A percentile compares a stretch with the other conserved stretches of the same genome.
These are phyloP conservation scores for Lactarius akahatsu DNA, from an alignment of 768 basidiomycete genomes.

Conservation along the genomic window DNA sequence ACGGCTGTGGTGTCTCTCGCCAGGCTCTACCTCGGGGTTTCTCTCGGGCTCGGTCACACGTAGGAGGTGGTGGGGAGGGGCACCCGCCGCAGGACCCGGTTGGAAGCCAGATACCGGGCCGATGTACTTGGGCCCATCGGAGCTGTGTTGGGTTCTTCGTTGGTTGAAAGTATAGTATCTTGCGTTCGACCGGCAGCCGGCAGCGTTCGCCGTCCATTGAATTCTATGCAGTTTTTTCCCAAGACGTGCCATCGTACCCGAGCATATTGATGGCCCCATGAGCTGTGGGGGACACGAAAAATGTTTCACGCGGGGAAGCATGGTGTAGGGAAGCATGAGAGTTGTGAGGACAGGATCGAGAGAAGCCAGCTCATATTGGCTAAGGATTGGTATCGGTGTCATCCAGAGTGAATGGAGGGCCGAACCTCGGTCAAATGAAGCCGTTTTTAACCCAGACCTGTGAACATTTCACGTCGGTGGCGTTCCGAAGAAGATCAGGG, in stretches of 20 bases:
- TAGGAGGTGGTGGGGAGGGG: not conserved
- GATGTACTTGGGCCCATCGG: not conserved
- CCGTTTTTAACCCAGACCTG: slow-evolving; percentile 1
- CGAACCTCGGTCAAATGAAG: slow-evolving; percentile 16
- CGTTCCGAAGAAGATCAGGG: not conserved
- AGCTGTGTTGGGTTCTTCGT: not conserved
- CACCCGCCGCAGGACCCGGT: not conserved
- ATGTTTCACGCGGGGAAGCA: not conserved
- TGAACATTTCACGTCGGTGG: slow-evolving; percentile 3
- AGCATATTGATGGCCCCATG: not conserved
- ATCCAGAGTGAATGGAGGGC: not conserved
- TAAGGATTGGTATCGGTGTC: slow-evolving; percentile 1
- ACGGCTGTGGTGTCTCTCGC: not conserved
- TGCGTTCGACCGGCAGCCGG: not conserved
- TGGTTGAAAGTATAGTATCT: not conserved
- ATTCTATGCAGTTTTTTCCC: not conserved
- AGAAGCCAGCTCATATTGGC: not conserved
- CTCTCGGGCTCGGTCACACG: not conserved
- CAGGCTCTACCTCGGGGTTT: not conserved
- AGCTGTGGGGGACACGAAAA: not conserved
- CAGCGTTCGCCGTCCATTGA: not conserved
- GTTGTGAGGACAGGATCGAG: not conserved
- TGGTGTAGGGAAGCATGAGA: not conserved
- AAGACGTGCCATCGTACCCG: not conserved
- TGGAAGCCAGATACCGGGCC: not conserved